phyloP scores from a whole-genome alignment of 495 filamentous ascomycete species.

The Daldinia grandis region DNA sequence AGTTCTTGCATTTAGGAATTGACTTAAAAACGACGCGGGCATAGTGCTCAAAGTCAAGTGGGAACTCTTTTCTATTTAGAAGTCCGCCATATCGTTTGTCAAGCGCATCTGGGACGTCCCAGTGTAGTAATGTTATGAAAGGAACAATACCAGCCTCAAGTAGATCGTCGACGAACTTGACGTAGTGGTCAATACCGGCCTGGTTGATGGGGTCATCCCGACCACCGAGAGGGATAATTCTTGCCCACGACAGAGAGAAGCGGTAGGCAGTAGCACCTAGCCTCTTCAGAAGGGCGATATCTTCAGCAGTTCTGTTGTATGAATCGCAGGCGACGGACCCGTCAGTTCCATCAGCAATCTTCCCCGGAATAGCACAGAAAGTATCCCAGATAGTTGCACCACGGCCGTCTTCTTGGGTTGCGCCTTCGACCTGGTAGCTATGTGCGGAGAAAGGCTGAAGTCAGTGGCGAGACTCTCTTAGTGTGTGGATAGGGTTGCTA shows the following conservation, averaged over 20 bases:
- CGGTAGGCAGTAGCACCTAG: constrained; percentile 72
- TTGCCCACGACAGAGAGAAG: constrained; percentile 79
- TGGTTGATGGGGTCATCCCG: constrained; percentile 70
- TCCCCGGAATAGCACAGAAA: constrained; percentile 76
- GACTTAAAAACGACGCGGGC: constrained; percentile 65
- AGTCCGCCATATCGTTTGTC: constrained; percentile 69
- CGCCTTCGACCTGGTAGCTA: constrained; percentile 83
- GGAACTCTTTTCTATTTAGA: constrained; percentile 66
- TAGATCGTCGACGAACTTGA: constrained; percentile 68
- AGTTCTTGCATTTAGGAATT: constrained; percentile 67
- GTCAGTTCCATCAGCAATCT: constrained; percentile 74
- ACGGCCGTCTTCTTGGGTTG: constrained; percentile 70
- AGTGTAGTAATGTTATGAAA: constrained; percentile 71
- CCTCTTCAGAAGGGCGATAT: constrained; percentile 74
- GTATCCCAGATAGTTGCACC: constrained; percentile 81
- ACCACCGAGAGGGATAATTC: constrained; percentile 73
- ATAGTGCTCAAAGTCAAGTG: constrained; percentile 68
- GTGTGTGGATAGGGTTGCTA: neutral
- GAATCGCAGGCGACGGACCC: constrained; percentile 79
- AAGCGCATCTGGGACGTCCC: constrained; percentile 68
- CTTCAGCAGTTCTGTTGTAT: constrained; percentile 75
- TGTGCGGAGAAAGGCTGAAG: constrained; percentile 16
- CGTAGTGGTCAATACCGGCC: constrained; percentile 66
- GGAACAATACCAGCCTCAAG: constrained; percentile 66
- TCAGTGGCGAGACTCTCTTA: constrained; percentile 26